Evolutionary conservation across 192 early-diverging fungal genomes (phyloP), one percentile per base, ranked within the genome.

Genomic region (Linnemannia hyalina): DNA sequence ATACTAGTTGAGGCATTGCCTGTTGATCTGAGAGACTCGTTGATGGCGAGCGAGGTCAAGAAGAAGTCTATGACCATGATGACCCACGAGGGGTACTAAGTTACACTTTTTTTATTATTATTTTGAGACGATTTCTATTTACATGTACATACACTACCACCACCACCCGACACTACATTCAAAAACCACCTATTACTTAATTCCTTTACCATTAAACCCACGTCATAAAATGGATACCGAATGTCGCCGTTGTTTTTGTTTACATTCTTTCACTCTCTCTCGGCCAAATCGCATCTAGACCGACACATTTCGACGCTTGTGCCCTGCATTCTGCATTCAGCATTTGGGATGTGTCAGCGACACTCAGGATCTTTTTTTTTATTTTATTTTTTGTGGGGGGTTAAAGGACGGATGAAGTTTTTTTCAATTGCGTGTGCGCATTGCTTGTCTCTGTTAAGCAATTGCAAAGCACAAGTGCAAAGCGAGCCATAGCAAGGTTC

Each of bases 21-120:
- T 20, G 76, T 86, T 2, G 84, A 86, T 73, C 72, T 86, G 18
- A 70, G 84, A 18, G 79, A 86, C 11, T 86, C 84, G 16, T 73
- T 86, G 57, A 75, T 68, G 70, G 84, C 84, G 3, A 80, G 74
- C 29, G 84, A 86, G n/a, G 75, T 71, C 63, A 86, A 86, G 65
- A 86, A 81, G 74, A 76, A 57, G 32, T 54, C 77, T 0, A 76
- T 80, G 74, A n/a, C 74, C 0, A 57, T 57, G 26, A 57, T 49
- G 52, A 26, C 72, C 18, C 26, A 68, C 26, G 68, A 55, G n/a
- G 70, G 54, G 26, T 71, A 78, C 68, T 77, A 35, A 11, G 29
- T 35, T 35, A 13, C 15, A 4, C 60, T 65, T 2, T 65, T 65
- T 65, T 32, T 65, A n/a, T 65, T 11, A 18, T n/a, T 22, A 9